Base-by-base conservation (phyloP, 495 filamentous ascomycete genomes). In the Xylaria acuta region DNA sequence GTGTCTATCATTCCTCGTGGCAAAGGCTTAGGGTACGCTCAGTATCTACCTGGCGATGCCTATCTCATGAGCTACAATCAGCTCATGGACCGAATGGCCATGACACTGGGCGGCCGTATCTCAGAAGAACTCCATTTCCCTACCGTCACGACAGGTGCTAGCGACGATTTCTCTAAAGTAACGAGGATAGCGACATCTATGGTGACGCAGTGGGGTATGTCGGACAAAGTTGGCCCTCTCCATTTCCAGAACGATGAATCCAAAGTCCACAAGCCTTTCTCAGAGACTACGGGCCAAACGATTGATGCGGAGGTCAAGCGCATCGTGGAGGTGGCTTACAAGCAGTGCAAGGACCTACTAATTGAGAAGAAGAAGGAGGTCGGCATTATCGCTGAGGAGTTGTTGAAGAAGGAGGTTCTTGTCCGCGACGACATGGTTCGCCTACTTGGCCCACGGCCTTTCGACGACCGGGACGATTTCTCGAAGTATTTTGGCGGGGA, bases 151-250 rank as follows among this genome's bases (percentile, higher is more conserved):
- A 93, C 91, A 71, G 96, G 96, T 58, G 96, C 96, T 25, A 92
- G 89, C 49, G 96, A 99, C 80, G 96, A 99, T 78, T 99, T 99
- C 87, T 97, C 97, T 83, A 99, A 99, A 83, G 97, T 98, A 36
- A 98, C 97, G 11, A 88, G 89, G 60, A 93, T 97, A 94, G 97
- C 96, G 11, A 95, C 93, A 4, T 88, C 90, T 36, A 99, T 99
- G 96, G 96, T 99, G 30, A 99, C 96, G 51, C 92, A 97, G 81
- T 98, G 93, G 89, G 96, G 96, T 75, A 99, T 99, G 96, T 95
- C 92, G 47, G 89, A 92, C 71, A 95, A 97, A 82, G 89, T 99
- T 63, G 94, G 95, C 30, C 95, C 93, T 71, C 85, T 99, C 69
- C 91, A 96, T 84, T 99, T 94, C 81, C 91, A 95, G 72, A 91